These are phyloP conservation scores for Candida ipomoeae DNA, from an alignment of 805 yeast species.

Conservation along the genomic window DNA sequence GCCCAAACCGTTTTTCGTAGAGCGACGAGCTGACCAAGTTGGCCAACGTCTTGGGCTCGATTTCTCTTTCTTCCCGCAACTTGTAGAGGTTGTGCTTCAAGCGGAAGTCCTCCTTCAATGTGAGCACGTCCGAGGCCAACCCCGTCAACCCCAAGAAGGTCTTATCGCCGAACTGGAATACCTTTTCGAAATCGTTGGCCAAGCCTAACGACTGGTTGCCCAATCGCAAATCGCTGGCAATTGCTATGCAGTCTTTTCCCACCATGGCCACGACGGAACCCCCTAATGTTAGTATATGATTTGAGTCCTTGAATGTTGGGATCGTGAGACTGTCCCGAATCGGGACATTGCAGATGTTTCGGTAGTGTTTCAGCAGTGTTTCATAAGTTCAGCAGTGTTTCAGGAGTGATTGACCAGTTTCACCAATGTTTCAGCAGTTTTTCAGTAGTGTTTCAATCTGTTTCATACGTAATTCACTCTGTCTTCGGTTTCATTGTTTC, in stretches of 20 bases:
- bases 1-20: constrained; percentile 90
- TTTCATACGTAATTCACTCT: no score
- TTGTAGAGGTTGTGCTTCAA: constrained; percentile 84
- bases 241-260: constrained; percentile 97
- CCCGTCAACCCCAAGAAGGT: constrained; percentile 92
- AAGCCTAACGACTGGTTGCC: constrained; percentile 94
- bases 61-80: constrained; percentile 82
- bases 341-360: no score
- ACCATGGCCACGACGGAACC: constrained; percentile 98
- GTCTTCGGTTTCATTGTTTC: no score
- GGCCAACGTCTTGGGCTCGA: constrained; percentile 93
- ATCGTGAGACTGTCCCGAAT: no score
- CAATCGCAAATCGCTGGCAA: constrained; percentile 90
- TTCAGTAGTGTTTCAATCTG: not conserved
- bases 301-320: no score
- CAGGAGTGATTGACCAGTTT: not conserved
- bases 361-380: no score
- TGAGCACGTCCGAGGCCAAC: constrained; percentile 87
- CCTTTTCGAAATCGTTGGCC: constrained; percentile 88
- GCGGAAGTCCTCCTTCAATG: constrained; percentile 77
- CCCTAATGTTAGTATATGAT: constrained; percentile 40
- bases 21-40: constrained; percentile 86
- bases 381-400: not conserved
- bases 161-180: constrained; percentile 75
- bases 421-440: not conserved